Conservation (phyloP, 1,284 basidiomycete genomes). For the Cutaneotrichosporon dermatis region DNA sequence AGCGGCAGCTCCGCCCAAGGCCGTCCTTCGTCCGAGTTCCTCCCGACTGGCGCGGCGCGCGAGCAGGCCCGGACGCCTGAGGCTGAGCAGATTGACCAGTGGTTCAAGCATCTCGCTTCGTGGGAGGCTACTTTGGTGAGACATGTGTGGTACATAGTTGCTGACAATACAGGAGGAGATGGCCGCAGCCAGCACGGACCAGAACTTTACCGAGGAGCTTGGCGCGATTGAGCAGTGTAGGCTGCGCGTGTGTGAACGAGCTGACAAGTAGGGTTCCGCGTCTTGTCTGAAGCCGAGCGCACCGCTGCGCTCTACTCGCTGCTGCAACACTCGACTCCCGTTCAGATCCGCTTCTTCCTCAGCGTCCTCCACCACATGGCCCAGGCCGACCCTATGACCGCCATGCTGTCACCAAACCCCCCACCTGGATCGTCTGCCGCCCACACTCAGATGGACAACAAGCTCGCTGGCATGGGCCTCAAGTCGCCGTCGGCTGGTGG, state of each 20-base stretch:
- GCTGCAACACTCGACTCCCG: constrained; percentile 96
- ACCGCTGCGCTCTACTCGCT: constrained; percentile 99
- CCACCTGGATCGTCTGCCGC: constrained; percentile 53
- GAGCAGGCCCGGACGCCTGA: constrained; percentile 64
- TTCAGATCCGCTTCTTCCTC: constrained; percentile 98
- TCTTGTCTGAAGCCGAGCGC: constrained; percentile 97
- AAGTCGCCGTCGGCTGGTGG: constrained; percentile 70
- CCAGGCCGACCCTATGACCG: constrained; percentile 92
- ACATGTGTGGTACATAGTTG: no score
- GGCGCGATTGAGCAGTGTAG: constrained; percentile 98
- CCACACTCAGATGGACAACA: constrained; percentile 96
- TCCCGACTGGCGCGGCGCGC: constrained; percentile 28
- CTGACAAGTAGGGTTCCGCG: constrained; percentile 84
- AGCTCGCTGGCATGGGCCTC: constrained; percentile 68
- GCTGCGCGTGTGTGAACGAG: no score
- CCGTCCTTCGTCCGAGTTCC: constrained; percentile 44
- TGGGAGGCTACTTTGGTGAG: constrained; percentile 90
- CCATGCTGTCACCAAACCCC: constrained; percentile 84
- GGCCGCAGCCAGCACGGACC: constrained; percentile 96
- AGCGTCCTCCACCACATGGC: constrained; percentile 99
- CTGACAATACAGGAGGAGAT: constrained; percentile 72
- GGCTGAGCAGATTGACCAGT: constrained; percentile 96
- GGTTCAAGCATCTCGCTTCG: constrained; percentile 98
- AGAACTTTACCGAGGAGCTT: constrained; percentile 98
- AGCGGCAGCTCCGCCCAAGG: constrained; percentile 6